Evolutionary conservation across 306 rosid species (phyloP).

Genomic region (Abrus precatorius): DNA sequence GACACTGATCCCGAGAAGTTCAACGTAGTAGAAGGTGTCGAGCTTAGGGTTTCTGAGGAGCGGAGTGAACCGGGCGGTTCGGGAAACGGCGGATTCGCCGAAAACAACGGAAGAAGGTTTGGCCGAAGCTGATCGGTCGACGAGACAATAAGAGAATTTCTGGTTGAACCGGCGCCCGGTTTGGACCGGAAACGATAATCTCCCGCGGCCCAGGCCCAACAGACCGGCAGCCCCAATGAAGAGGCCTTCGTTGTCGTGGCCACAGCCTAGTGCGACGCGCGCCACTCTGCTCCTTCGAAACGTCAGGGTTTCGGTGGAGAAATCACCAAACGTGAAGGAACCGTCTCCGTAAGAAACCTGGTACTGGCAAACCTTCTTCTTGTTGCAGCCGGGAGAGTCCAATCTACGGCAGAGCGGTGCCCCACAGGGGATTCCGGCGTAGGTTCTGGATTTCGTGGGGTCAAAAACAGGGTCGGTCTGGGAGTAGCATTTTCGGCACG

Average conservation of each 20-base stretch:
- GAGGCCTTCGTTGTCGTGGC: conserved; percentile 90
- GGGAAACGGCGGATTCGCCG: conserved; percentile 81
- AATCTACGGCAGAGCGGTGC: conserved; percentile 75
- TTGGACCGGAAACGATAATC: conserved; percentile 79
- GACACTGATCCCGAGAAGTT: conserved; percentile 79
- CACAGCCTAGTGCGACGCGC: conserved; percentile 85
- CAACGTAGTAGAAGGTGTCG: conserved; percentile 87
- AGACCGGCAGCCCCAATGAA: conserved; percentile 94
- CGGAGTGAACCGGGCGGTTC: conserved; percentile 87
- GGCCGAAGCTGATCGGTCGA: conserved; percentile 87
- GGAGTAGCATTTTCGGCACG: conserved; percentile 81
- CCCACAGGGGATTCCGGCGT: conserved; percentile 63
- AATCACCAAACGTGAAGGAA: conserved; percentile 82
- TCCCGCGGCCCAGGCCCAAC: conserved; percentile 86
- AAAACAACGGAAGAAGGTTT: conserved; percentile 78
- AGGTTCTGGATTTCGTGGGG: conserved; percentile 71
- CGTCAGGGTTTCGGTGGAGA: conserved; percentile 88
- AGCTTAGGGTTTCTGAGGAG: conserved; percentile 73
- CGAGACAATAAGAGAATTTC: conserved; percentile 92
- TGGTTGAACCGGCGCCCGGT: conserved; percentile 71
- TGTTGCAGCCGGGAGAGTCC: conserved; percentile 73
- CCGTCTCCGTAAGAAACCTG: conserved; percentile 97
- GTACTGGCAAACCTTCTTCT: conserved; percentile 65
- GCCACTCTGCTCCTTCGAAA: conserved; percentile 68
- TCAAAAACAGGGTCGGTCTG: conserved; percentile 84